A percentile compares a stretch with the other conserved stretches of the same genome.
phyloP scores from a whole-genome alignment of 192 early-diverging fungal species.

The Podila horticola region DNA sequence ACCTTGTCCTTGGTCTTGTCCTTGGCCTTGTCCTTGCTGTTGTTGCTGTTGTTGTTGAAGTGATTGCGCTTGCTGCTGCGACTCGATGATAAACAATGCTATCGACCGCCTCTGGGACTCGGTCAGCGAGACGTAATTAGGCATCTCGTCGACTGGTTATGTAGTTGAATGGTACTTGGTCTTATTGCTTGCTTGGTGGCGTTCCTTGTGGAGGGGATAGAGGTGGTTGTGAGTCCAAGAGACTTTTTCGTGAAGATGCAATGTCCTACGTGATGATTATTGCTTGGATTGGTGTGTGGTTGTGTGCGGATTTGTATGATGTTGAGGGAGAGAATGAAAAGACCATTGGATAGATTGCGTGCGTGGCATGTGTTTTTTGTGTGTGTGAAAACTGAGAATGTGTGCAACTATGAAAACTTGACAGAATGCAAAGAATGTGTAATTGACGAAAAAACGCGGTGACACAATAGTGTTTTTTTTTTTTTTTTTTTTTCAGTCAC shows the following conservation, averaged over 20 bases:
- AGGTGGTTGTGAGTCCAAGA: too few species aligned
- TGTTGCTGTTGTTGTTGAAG: slow-evolving; percentile 2
- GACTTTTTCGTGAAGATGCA: too few species aligned
- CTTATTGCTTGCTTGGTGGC: not conserved
- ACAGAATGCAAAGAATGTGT: not conserved
- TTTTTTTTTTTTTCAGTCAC: slow-evolving; percentile 15
- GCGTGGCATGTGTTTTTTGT: too few species aligned
- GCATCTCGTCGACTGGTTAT: slow-evolving; percentile 9
- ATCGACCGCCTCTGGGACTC: slow-evolving; percentile 45
- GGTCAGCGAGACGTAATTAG: slow-evolving; percentile 50
- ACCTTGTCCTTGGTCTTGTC: not conserved
- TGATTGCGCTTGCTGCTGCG: slow-evolving; percentile 37
- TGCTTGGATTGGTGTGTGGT: too few species aligned
- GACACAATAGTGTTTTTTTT: too few species aligned
- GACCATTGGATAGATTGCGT: too few species aligned
- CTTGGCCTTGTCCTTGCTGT: slow-evolving; percentile 6
- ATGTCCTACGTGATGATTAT: too few species aligned
- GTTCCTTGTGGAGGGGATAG: not conserved
- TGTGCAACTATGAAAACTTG: not conserved
- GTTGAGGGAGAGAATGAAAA: too few species aligned
- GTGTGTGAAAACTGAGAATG: too few species aligned
- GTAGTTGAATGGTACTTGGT: too few species aligned
- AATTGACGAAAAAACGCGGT: not conserved
- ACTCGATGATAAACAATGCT: slow-evolving; percentile 47
- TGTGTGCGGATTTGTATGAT: too few species aligned